These are phyloP conservation scores for Cladosporium sp. DNA, from an alignment of 2,329 filamentous ascomycete genomes.

Conservation along the genomic window DNA sequence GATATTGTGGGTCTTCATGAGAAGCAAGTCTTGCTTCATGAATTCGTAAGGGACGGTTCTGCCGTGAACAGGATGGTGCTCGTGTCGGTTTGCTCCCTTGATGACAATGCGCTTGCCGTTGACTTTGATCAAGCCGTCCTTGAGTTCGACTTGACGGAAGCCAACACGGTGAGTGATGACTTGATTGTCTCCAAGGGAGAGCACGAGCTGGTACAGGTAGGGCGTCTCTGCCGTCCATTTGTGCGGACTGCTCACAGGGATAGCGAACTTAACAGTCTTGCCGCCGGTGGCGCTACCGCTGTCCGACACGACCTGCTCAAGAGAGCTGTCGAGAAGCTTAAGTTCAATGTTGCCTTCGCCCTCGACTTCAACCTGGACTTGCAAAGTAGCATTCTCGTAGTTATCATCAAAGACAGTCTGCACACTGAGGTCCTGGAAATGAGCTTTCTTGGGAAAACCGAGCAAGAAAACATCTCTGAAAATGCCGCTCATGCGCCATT, in stretches of 20 bases:
- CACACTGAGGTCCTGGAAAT: constrained; percentile 57
- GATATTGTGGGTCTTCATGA: constrained; percentile 68
- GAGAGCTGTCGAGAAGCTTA: constrained; percentile 34
- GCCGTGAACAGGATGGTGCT: constrained; percentile 62
- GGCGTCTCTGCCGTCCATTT: constrained; percentile 68
- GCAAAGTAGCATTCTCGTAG: constrained; percentile 49
- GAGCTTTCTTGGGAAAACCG: constrained; percentile 46
- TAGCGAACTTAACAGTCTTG: constrained; percentile 26
- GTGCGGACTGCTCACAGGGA: constrained; percentile 50
- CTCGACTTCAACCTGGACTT: constrained; percentile 15
- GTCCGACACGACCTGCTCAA: constrained; percentile 37
- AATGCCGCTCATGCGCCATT: constrained; percentile 42
- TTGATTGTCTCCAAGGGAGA: constrained; percentile 39
- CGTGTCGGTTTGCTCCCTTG: constrained; percentile 64
- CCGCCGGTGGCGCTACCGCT: constrained; percentile 13
- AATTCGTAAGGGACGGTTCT: constrained; percentile 60
- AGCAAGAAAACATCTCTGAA: constrained; percentile 63
- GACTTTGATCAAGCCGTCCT: constrained; percentile 55
- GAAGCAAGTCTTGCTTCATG: constrained; percentile 56
- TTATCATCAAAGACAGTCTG: constrained; percentile 49
- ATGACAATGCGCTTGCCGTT: constrained; percentile 60
- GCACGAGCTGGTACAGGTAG: constrained; percentile 53
- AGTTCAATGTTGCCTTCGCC: constrained; percentile 40
- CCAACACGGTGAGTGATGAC: constrained; percentile 53
- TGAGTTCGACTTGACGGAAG: constrained; percentile 61